These are phyloP conservation scores for Colletotrichum kahawae DNA, from an alignment of 2,329 filamentous ascomycete genomes.

Conservation along the genomic window DNA sequence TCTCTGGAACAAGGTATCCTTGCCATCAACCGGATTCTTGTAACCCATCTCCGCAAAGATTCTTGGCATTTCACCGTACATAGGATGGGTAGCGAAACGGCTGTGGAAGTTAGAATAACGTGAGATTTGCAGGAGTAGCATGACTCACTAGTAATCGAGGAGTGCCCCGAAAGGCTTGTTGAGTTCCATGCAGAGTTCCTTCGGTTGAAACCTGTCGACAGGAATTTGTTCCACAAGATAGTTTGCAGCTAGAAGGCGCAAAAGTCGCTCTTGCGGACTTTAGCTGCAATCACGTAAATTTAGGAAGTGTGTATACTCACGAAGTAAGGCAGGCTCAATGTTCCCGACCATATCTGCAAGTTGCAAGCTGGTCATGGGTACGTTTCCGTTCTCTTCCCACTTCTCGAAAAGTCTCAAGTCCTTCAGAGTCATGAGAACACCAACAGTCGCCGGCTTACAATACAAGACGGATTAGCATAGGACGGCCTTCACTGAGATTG, in stretches of 20 bases:
- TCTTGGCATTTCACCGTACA: background rate
- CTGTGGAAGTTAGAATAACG: background rate
- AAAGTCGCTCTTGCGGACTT: background rate
- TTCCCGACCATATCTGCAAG: background rate
- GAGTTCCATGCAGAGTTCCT: background rate
- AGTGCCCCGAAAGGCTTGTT: background rate
- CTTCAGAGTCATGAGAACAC: background rate
- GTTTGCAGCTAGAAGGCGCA: background rate
- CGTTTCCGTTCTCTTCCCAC: background rate
- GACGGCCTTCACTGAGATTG: background rate
- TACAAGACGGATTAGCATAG: background rate
- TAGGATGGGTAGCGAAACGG: background rate
- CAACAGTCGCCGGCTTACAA: background rate
- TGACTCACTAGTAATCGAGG: background rate
- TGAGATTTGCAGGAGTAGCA: accelerated
- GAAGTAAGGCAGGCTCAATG: background rate
- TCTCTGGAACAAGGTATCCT: background rate
- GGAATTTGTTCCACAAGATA: background rate
- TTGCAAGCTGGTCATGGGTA: constrained; percentile 2
- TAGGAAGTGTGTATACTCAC: background rate
- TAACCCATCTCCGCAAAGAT: background rate
- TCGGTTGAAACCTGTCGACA: background rate
- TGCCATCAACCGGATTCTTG: background rate
- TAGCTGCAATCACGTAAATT: background rate
- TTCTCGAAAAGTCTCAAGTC: background rate